Percentiles rank a stretch among this genome's conserved stretches.
Conservation (phyloP, 257 asterid genomes). For the Avicennia marina region DNA sequence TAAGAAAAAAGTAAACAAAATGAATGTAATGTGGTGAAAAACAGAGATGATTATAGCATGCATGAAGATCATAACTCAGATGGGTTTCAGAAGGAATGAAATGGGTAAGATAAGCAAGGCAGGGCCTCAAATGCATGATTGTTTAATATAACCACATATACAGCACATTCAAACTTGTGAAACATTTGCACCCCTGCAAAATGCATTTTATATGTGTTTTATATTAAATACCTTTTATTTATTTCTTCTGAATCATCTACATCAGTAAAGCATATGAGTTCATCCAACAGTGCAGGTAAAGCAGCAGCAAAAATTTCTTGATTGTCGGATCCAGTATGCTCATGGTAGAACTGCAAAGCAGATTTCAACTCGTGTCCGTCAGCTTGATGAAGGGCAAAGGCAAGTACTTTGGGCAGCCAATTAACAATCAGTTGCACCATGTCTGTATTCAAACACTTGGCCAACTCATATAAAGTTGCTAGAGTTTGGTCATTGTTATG, state of each 20-base stretch:
- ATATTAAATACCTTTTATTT: conserved; percentile 50
- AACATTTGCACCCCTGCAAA: too few species aligned
- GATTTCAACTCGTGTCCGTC: conserved; percentile 54
- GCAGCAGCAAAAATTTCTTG: conserved; percentile 86
- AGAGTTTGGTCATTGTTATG: conserved; percentile 57
- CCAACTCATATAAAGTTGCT: conserved; percentile 58
- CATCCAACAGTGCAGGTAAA: conserved; percentile 71
- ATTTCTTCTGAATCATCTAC: conserved; percentile 61
- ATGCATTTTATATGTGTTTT: conserved; percentile 2
- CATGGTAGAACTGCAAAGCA: conserved; percentile 72
- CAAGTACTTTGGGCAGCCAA: conserved; percentile 89
- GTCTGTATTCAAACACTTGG: conserved; percentile 58
- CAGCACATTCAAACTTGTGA: too few species aligned
- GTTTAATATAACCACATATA: neutral
- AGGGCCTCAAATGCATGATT: conserved; percentile 14
- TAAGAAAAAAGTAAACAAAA: conserved; percentile 3
- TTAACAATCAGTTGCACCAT: conserved; percentile 63
- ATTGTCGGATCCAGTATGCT: conserved; percentile 59
- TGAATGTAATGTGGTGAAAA: neutral
- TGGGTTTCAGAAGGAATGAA: conserved; percentile 17
- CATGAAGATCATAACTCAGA: neutral
- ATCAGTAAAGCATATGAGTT: conserved; percentile 83
- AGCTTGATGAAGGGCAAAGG: conserved; percentile 85
- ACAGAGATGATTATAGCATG: neutral
- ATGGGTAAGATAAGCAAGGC: conserved; percentile 13